Conservation (phyloP, 139 green algal species). For the Diplosphaera chodatii region DNA sequence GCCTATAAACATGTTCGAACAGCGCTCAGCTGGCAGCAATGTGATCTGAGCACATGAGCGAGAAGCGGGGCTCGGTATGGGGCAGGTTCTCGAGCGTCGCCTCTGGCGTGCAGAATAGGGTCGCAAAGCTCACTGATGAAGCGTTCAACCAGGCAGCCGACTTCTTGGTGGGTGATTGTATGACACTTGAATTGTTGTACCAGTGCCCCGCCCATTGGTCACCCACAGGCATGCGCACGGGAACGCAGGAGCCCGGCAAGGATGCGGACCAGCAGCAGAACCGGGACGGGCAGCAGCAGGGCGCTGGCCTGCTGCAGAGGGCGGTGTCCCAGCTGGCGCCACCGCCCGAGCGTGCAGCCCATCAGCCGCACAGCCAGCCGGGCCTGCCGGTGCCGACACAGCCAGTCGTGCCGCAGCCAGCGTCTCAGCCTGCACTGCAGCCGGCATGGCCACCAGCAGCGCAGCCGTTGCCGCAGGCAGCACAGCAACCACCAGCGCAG, state of each 20-base stretch:
- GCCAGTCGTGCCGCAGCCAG: not conserved
- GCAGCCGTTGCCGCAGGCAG: too few relatives aligned
- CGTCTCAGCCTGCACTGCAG: too few relatives aligned
- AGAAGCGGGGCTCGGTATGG: not conserved
- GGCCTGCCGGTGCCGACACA: too few relatives aligned
- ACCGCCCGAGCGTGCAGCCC: not conserved
- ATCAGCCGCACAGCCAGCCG: not conserved
- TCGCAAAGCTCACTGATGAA: not conserved
- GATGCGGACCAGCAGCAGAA: not conserved
- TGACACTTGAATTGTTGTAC: too few relatives aligned
- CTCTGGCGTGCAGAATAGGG: not conserved
- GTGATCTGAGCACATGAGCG: not conserved
- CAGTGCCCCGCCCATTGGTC: too few relatives aligned
- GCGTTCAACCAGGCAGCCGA: not conserved
- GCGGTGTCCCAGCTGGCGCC: too few relatives aligned
- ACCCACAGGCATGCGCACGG: too few relatives aligned
- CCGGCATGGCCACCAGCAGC: too few relatives aligned
- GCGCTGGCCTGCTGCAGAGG: not conserved
- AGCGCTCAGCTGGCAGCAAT: too few relatives aligned
- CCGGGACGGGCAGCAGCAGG: too few relatives aligned
- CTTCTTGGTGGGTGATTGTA: not conserved
- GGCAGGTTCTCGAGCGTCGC: not conserved
- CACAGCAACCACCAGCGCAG: too few relatives aligned
- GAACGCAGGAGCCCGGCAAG: not conserved
- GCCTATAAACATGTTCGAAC: too few relatives aligned